Evolutionary conservation across 2,329 filamentous ascomycete species (phyloP), one percentile per base, ranked within the genome.

Genomic region (Sporothrix globosa): DNA sequence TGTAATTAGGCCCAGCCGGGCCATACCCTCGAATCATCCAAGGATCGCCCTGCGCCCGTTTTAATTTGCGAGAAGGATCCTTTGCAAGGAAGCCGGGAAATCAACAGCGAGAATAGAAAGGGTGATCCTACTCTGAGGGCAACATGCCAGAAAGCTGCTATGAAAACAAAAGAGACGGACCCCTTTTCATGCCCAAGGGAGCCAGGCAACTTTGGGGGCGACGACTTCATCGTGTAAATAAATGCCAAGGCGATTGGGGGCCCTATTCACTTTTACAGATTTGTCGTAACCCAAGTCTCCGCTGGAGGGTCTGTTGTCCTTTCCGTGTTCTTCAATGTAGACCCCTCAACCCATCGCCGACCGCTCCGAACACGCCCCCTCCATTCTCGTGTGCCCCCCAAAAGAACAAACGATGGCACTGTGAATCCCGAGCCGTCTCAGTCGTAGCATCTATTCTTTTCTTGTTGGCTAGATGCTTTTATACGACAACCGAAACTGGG

Each of bases 301-400:
- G 60, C 30, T 44, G 56, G n/a, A 61, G 56, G 44, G 21, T 44
- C 21, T 60, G 17, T 41, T 48, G 39, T 41, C 19, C 44, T 48
- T 21, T 41, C 19, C 44, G 13, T 58, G 9, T 41, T 60, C 34
- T 34, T 34, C 34, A 6, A 34, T 6, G 34, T 34, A 4, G 3
- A 6, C 3, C 9, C 39, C 21, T 46, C 41, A 21, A 11, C 13
- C 60, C 17, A 50, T 50, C 61, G 61, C 61, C 61, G 61, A 50
- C 61, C 6, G 41, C 61, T 52, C 44, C 61, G 61, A 50, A 48
- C 44, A 66, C 44, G 44, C 41, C 61, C 39, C 41, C 60, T 63
- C 56, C 56, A 44, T 27, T 63, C 27, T 30, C 11, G n/a, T 44
- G 19, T 48, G 21, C 60, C 34, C 56, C 56, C 34, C 56, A 41